Percentiles rank a stretch among this genome's conserved stretches.
phyloP scores from a whole-genome alignment of 441 rosid genomes.

The Populus tomentosa region DNA sequence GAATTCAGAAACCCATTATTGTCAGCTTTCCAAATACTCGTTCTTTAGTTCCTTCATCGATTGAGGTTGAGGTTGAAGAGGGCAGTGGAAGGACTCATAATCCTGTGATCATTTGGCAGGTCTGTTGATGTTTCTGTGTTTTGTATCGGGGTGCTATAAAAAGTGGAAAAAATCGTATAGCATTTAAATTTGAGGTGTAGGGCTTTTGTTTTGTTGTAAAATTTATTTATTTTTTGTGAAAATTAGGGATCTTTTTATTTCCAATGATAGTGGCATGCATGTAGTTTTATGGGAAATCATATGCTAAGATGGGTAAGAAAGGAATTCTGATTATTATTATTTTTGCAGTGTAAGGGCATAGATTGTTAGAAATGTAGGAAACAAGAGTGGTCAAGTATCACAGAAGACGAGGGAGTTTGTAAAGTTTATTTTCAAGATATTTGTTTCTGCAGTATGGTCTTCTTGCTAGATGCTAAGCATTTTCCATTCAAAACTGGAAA shows the following conservation, averaged over 20 bases:
- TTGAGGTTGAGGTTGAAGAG: constrained; percentile 50
- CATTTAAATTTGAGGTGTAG: too few species aligned
- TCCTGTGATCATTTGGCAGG: constrained; percentile 85
- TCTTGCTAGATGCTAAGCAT: not conserved
- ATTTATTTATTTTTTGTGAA: too few species aligned
- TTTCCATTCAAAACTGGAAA: not conserved
- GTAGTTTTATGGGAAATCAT: not conserved
- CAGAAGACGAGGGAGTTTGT: not conserved
- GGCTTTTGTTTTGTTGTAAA: not conserved
- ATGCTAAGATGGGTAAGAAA: not conserved
- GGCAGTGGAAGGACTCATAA: constrained; percentile 65
- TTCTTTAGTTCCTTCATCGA: constrained; percentile 28
- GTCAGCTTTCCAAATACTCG: constrained; percentile 37
- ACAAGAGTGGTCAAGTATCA: not conserved
- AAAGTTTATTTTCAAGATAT: not conserved
- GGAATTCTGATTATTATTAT: not conserved
- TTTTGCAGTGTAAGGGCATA: not conserved
- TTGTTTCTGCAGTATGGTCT: not conserved
- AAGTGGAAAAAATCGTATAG: too few species aligned
- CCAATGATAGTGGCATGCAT: too few species aligned
- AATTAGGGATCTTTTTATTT: too few species aligned
- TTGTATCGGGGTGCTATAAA: not conserved
- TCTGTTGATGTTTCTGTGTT: constrained; percentile 10
- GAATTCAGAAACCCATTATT: constrained; percentile 18
- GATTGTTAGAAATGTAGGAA: not conserved